Evolutionary conservation across 208 protist species (phyloP).

Genomic region (Naegleria fowleri): DNA sequence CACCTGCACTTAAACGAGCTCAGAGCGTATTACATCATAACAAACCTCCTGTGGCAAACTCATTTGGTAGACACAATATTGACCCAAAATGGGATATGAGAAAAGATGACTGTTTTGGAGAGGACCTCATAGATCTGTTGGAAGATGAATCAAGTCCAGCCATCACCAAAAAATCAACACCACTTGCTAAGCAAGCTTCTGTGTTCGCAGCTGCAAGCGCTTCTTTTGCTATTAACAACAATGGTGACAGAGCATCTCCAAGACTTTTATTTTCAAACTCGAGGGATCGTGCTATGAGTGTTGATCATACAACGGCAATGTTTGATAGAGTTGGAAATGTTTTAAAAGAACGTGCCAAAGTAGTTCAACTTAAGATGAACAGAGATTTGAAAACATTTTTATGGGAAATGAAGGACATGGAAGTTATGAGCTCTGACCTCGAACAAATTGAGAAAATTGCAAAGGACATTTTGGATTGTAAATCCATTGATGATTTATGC

Average conservation of each 20-base stretch:
- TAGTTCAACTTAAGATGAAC: not conserved
- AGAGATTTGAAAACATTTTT: conserved; percentile 16
- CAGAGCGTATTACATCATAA: not conserved
- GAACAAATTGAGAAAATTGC: not conserved
- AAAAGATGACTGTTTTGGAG: not conserved
- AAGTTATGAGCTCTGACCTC: not conserved
- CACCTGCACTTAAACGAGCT: not conserved
- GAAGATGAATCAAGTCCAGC: not conserved
- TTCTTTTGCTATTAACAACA: not conserved
- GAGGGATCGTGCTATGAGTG: not conserved
- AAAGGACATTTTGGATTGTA: not conserved
- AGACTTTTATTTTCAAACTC: not conserved
- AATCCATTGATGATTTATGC: not conserved
- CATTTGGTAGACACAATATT: not conserved
- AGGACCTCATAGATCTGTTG: not conserved
- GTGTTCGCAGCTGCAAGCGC: not conserved
- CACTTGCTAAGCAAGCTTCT: not conserved
- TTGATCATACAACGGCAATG: not conserved
- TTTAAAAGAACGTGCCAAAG: not conserved
- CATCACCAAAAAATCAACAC: not conserved
- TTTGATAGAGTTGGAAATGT: not conserved
- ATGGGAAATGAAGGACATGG: not conserved
- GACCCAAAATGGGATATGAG: not conserved
- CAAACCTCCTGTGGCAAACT: not conserved
- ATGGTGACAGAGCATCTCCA: not conserved